Evolutionary conservation across 768 basidiomycete genomes (phyloP), one percentile per base, ranked within the genome.

Genomic region (Daedalea quercina): DNA sequence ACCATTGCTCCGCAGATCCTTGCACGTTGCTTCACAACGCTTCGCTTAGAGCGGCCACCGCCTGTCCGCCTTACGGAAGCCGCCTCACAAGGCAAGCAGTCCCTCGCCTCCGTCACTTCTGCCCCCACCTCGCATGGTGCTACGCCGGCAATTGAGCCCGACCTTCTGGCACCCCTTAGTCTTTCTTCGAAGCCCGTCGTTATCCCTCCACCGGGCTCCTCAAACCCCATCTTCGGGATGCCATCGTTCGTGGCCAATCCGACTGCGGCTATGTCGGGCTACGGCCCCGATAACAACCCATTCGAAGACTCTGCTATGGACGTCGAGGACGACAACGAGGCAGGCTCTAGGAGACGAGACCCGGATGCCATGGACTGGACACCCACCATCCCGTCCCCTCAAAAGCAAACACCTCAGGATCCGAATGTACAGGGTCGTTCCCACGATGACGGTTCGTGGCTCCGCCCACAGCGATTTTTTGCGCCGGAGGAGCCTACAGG

Each of bases 401-500:
- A 55, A 6, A 20, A 47, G 22, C 57, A 54, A 23, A 62, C 61
- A 25, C 37, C 53, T 0, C 37, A 45, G 1, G 24, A 25, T 11
- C 59, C 59, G 4, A 40, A 52, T 51, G 67, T 58, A 46, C 55
- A 50, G 52, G 51, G 48, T 54, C 54, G 61, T 70, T 55, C 53
- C 8, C 61, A 68, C 26, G 56, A 76, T 19, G 74, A 77, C 50
- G 72, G 71, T 8, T 65, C 70, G 23, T 83, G 77, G 80, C 60
- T 90, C 47, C 78, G 81, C 3, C 86, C 84, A 3, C 87, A 88
- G 58, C 75, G 77, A 13, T 90, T 89, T 63, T 90, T 89, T 58
- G 78, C 85, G 15, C 87, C 87, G 0, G 87, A 89, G 63, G 77
- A 80, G 55, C 85, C 87, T 0, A 90, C 87, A 0, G 87, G 87